These are phyloP conservation scores for Kodamaea fungicola DNA, from an alignment of 1,139 yeast species.

Conservation along the genomic window DNA sequence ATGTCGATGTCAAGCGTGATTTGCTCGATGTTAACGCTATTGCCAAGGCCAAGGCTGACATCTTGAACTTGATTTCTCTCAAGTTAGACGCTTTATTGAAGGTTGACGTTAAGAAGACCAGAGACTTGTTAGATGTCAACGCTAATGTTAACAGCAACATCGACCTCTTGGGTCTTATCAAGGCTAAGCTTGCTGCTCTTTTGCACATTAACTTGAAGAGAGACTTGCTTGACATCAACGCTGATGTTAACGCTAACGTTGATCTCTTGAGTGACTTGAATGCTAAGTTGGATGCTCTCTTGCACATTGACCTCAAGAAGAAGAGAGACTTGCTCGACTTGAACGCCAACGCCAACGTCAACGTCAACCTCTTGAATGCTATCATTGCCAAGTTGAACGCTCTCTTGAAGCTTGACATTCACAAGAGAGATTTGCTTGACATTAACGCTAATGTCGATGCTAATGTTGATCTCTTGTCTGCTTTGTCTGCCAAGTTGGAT, in stretches of 20 bases:
- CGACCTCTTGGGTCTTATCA: slow-evolving; percentile 8
- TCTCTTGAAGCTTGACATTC: slow-evolving; percentile 7
- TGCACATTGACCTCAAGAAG: slow-evolving; percentile 6
- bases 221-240: slow-evolving; percentile 12
- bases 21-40: slow-evolving; percentile 3
- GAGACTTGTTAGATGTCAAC: slow-evolving; percentile 4
- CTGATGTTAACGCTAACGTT: slow-evolving; percentile 11
- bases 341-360: slow-evolving; percentile 4
- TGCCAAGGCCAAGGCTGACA: slow-evolving; percentile 2
- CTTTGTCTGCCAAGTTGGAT: background rate
- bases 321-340: slow-evolving; percentile 5
- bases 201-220: slow-evolving; percentile 12
- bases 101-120: background rate
- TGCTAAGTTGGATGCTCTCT: background rate
- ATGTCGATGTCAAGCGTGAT: slow-evolving; percentile 6
- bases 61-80: slow-evolving; percentile 1
- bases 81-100: slow-evolving; percentile 1
- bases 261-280: slow-evolving; percentile 8
- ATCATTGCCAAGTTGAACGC: slow-evolving; percentile 9
- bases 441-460: slow-evolving; percentile 13
- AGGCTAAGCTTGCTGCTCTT: slow-evolving; percentile 1
- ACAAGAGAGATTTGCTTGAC: slow-evolving; percentile 11
- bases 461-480: slow-evolving; percentile 7
- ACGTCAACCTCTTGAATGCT: slow-evolving; percentile 8
- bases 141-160: slow-evolving; percentile 9